Base-by-base conservation (phyloP, 768 basidiomycete genomes). In the Pisolithus albus region DNA sequence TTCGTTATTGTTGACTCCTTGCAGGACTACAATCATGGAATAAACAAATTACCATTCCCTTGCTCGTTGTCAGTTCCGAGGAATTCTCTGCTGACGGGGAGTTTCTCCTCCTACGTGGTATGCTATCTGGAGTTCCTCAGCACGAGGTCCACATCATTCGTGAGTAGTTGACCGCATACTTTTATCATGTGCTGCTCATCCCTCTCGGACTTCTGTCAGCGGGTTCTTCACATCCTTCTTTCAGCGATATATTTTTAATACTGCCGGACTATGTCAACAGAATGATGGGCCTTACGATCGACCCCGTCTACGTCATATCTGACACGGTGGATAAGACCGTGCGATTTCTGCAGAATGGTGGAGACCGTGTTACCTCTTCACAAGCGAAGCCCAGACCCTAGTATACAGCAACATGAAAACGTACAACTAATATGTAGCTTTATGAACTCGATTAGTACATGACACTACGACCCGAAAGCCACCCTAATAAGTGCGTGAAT, bases 21-120 rank as follows among this genome's bases (percentile, higher is more conserved):
- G 42, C 28, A 66, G 70, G 67, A 8, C 49, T 67, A 18, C 54
- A 56, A 8, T 63, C 67, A 11, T 64, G 64, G 62, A 55, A 46
- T n/a, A 57, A 52, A 38, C 46, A 47, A 16, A 56, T 64, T 10
- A 59, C 62, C 37, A 61, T 62, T 11, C 72, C 71, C 0, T 56
- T 72, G 9, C 64, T 75, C n/a, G 68, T 70, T 10, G 61, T 76
- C 60, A 73, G 73, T 54, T 72, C 71, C 2, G 67, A 71, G 19
- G 73, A 74, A 36, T 74, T 72, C 56, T 67, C 69, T 2, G 57
- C 63, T 7, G 71, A 70, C 56, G 52, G 52, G 3, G 65, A 75
- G 49, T 75, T 70, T 54, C 24, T 49, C 7, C 61, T 66, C 26
- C 57, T 75, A 37, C 52, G 65, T 9, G 52, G 62, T 26, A 62